Base-by-base conservation (phyloP, 2,329 filamentous ascomycete species). In the Diatrype stigma region DNA sequence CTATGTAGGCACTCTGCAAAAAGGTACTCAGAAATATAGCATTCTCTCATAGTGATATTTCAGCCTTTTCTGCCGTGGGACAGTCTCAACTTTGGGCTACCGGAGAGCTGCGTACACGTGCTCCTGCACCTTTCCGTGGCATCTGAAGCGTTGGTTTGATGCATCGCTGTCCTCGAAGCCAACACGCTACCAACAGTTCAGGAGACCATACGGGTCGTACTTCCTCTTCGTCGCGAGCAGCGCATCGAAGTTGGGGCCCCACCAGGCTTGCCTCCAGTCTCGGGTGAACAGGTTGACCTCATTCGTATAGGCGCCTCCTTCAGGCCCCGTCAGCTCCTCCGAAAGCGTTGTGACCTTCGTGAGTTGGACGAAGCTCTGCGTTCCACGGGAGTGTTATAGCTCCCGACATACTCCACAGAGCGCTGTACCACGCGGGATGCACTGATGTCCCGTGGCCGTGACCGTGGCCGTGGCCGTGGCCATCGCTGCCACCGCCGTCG, bases 241-340 rank as follows among this genome's bases (percentile, higher is more conserved):
- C 7, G 51, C 51, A 1, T 47, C 50, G 45, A 72, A 71, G 34
- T 70, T 63, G 3, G 52, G 49, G 11, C 68, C 69, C 57, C 62
- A 72, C 57, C 70, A 69, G 3, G 65, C 59, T 42, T 62, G 51
- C 50, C 65, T 63, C 63, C 65, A 72, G 44, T 69, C 55, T 14
- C 62, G 58, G 19, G 68, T 67, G 19, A 67, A 63, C 2, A 62
- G 54, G 51, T 72, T 67, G 5, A 62, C 69, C 59, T 74, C 72
- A 54, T 71, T 73, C 44, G 66, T 57, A 55, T 73, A 74, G 12
- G 67, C 62, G 3, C 72, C 71, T 28, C 65, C 66, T 6, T 64
- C 63, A 2, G 65, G 65, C 8, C 55, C 53, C 3, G 58, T 56
- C 19, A 61, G 30, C 17, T 52, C 35, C 26, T 62, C 58, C 2